phyloP scores from a whole-genome alignment of 768 basidiomycete genomes.

The Omphalotus guepiniiformis region DNA sequence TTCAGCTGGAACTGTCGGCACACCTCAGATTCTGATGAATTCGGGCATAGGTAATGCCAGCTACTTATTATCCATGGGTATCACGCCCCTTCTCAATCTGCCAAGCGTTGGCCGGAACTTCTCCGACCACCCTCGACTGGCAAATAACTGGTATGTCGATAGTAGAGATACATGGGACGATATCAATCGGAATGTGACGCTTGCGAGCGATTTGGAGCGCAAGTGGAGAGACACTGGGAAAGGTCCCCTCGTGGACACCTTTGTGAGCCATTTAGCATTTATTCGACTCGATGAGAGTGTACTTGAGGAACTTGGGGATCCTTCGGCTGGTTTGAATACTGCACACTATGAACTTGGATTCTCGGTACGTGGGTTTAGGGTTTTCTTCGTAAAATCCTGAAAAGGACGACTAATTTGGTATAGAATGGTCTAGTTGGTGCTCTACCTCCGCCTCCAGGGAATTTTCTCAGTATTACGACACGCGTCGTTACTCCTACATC shows the following conservation, averaged over 20 bases:
- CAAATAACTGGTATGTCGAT: slow-evolving; percentile 7
- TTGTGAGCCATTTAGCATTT: slow-evolving; percentile 7
- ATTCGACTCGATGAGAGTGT: neutral
- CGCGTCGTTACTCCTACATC: slow-evolving; percentile 6
- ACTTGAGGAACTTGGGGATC: neutral
- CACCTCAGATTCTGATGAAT: slow-evolving; percentile 15
- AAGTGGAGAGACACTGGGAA: slow-evolving; percentile 1
- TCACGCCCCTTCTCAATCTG: slow-evolving; percentile 9
- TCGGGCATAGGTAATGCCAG: slow-evolving; percentile 17
- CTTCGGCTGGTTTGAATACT: slow-evolving; percentile 2
- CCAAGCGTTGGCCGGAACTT: slow-evolving; percentile 14
- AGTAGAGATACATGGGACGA: slow-evolving; percentile 6
- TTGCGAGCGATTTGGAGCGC: neutral
- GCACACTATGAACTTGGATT: slow-evolving; percentile 7
- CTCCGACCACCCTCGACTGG: slow-evolving; percentile 11
- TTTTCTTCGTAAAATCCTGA: neutral
- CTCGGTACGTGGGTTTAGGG: neutral
- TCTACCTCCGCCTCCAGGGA: neutral
- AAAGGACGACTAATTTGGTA: neutral
- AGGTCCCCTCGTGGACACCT: slow-evolving; percentile 7
- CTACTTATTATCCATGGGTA: slow-evolving; percentile 2
- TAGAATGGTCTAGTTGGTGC: slow-evolving; percentile 4
- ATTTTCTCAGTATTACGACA: slow-evolving; percentile 9
- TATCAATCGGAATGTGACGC: slow-evolving; percentile 2
- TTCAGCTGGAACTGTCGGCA: slow-evolving; percentile 22